These are phyloP conservation scores for Pseudopithomyces maydicus DNA, from an alignment of 2,329 filamentous ascomycete genomes.

Conservation along the genomic window DNA sequence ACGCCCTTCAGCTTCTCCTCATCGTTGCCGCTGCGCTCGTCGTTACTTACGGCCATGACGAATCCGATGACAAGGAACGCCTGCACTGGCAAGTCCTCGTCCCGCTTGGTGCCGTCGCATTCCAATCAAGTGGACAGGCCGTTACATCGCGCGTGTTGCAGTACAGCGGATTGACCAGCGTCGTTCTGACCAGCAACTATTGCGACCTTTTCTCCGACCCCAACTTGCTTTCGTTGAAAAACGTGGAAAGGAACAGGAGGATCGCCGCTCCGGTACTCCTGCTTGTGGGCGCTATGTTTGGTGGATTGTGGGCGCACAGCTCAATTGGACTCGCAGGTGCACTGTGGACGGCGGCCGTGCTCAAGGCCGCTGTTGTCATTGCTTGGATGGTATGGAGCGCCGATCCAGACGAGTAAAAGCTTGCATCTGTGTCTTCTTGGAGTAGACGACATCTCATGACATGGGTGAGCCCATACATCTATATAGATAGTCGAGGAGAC, in stretches of 20 bases:
- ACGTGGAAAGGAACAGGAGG: slow-evolving; percentile 60
- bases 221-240: slow-evolving; percentile 52
- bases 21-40: slow-evolving; percentile 49
- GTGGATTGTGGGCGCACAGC: slow-evolving; percentile 61
- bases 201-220: slow-evolving; percentile 77
- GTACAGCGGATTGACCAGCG: slow-evolving; percentile 74
- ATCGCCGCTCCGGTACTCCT: slow-evolving; percentile 57
- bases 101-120: slow-evolving; percentile 72
- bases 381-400: slow-evolving; percentile 50
- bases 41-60: slow-evolving; percentile 47
- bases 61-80: slow-evolving; percentile 31
- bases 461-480: too few species aligned
- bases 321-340: slow-evolving; percentile 57
- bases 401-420: slow-evolving; percentile 29
- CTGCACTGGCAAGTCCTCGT: slow-evolving; percentile 61
- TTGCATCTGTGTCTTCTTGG: background rate
- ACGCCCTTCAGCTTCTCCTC: slow-evolving; percentile 48
- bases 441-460: too few species aligned
- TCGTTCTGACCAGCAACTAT: slow-evolving; percentile 81
- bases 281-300: slow-evolving; percentile 59
- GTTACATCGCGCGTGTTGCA: slow-evolving; percentile 73
- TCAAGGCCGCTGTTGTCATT: slow-evolving; percentile 47
- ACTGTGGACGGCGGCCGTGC: slow-evolving; percentile 52
- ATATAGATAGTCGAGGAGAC: too few species aligned
- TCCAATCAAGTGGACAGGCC: slow-evolving; percentile 79